Evolutionary conservation across 192 early-diverging fungal genomes (phyloP).

Genomic region (Paraglomus occultum): DNA sequence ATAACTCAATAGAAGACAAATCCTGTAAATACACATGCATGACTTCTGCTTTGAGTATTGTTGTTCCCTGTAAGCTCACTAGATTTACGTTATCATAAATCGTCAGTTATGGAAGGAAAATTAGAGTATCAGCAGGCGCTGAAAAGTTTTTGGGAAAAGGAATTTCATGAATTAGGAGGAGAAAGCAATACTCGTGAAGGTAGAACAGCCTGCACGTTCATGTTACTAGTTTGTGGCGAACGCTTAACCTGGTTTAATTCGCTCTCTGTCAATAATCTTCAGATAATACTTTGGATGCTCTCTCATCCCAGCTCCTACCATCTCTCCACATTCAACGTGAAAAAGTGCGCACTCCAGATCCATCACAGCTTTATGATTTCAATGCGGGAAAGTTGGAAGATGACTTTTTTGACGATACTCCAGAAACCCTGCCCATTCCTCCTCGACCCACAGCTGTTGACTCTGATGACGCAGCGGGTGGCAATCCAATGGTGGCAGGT

Average conservation of each 20-base stretch:
- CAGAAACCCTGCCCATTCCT: background rate
- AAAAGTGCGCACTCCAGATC: slow-evolving; percentile 32
- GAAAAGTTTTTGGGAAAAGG: slow-evolving; percentile 10
- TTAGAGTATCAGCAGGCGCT: background rate
- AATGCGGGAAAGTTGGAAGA: slow-evolving; percentile 47
- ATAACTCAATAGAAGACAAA: no score
- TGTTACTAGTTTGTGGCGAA: slow-evolving; percentile 16
- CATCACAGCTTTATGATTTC: slow-evolving; percentile 42
- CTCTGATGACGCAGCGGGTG: slow-evolving; percentile 30
- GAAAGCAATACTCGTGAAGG: no score
- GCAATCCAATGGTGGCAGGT: slow-evolving; percentile 51
- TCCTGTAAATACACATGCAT: background rate
- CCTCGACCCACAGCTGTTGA: background rate
- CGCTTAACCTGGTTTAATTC: slow-evolving; percentile 27
- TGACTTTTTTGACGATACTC: slow-evolving; percentile 44
- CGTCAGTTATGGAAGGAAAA: no score
- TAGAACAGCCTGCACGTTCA: slow-evolving; percentile 4
- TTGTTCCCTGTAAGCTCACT: no score
- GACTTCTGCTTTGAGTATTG: background rate
- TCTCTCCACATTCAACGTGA: slow-evolving; percentile 36
- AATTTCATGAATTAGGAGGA: slow-evolving; percentile 3
- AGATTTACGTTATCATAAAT: no score
- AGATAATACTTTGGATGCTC: slow-evolving; percentile 26
- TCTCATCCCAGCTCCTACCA: slow-evolving; percentile 33
- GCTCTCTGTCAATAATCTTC: slow-evolving; percentile 18